phyloP scores from a whole-genome alignment of 169 alveolate species.

The Toxoplasma gondii region DNA sequence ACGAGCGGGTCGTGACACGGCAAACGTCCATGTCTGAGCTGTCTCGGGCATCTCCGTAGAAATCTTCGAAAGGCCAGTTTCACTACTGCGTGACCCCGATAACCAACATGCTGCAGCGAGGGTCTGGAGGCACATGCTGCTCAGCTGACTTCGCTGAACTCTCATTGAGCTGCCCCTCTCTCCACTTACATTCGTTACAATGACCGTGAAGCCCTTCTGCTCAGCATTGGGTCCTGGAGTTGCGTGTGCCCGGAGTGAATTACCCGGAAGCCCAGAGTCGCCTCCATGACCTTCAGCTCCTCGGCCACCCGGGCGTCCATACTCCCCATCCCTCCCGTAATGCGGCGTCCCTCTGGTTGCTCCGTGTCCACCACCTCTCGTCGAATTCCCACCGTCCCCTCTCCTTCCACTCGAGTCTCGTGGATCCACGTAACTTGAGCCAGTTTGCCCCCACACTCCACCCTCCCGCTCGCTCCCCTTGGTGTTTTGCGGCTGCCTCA shows the following conservation, averaged over 20 bases:
- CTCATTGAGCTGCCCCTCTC: neutral
- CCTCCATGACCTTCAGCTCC: neutral
- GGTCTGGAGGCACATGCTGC: neutral
- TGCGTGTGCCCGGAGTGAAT: neutral
- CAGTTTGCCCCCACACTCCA: neutral
- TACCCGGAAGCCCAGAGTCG: neutral
- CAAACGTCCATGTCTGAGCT: too few species aligned
- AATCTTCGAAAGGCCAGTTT: too few species aligned
- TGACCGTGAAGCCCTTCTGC: conserved; percentile 37
- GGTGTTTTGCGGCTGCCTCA: neutral
- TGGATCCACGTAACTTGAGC: neutral
- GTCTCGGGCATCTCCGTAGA: too few species aligned
- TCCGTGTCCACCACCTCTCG: neutral
- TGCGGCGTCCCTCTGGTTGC: neutral
- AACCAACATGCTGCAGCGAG: neutral
- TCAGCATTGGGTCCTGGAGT: neutral
- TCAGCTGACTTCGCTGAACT: neutral
- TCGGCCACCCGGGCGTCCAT: neutral
- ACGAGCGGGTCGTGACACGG: too few species aligned
- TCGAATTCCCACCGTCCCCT: neutral
- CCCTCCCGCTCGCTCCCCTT: neutral
- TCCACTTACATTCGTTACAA: conserved; percentile 16
- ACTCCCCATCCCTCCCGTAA: neutral
- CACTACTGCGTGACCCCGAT: too few species aligned
- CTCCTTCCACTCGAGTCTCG: neutral